Percentiles rank a stretch among this genome's conserved stretches.
phyloP scores from a whole-genome alignment of 2,329 filamentous ascomycete species.

The Sporothrix brunneoviolacea region DNA sequence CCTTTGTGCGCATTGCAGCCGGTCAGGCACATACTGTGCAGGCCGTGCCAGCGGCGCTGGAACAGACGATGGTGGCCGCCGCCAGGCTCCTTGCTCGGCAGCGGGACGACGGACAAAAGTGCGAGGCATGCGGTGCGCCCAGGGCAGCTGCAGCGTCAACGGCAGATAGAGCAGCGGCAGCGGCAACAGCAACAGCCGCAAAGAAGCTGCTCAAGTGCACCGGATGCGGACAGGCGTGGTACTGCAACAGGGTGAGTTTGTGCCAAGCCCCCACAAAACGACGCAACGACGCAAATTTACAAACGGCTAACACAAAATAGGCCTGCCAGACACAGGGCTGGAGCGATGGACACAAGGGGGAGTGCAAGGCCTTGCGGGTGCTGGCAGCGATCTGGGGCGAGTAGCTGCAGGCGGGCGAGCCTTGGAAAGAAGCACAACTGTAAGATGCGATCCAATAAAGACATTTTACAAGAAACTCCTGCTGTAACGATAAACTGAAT shows the following conservation, averaged over 20 bases:
- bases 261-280: no score
- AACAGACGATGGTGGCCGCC: slow-evolving; percentile 24
- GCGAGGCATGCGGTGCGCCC: slow-evolving; percentile 10
- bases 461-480: no score
- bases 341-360: slow-evolving; percentile 36
- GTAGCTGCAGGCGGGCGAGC: no score
- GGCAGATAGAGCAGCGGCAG: slow-evolving; percentile 6
- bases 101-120: neutral
- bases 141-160: neutral
- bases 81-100: slow-evolving; percentile 16
- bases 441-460: no score
- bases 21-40: slow-evolving; percentile 28
- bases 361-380: slow-evolving; percentile 37
- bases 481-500: no score
- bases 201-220: slow-evolving; percentile 32
- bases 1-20: slow-evolving; percentile 30
- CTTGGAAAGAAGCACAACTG: no score
- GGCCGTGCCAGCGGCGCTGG: slow-evolving; percentile 28
- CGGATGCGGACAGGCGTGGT: slow-evolving; percentile 37
- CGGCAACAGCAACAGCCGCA: slow-evolving; percentile 9
- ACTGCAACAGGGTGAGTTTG: slow-evolving; percentile 37
- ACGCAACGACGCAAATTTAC: no score
- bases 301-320: no score
- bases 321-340: slow-evolving; percentile 38
- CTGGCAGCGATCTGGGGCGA: slow-evolving; percentile 31